phyloP scores from a whole-genome alignment of 2,329 filamentous ascomycete genomes.

The Aureobasidium sp. region DNA sequence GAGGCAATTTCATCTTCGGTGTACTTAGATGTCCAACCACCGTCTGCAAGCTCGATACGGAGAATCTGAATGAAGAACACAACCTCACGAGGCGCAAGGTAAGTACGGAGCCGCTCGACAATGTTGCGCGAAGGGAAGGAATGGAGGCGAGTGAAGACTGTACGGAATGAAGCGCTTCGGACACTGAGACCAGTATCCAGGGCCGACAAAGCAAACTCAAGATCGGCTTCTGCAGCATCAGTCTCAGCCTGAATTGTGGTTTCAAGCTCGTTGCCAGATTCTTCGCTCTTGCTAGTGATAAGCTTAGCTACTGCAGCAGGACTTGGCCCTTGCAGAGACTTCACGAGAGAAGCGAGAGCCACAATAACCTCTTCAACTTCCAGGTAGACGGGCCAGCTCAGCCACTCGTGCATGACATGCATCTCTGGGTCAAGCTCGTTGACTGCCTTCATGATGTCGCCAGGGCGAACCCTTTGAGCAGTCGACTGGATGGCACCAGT shows the following conservation, averaged over 20 bases:
- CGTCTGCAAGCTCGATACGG: conserved; percentile 64
- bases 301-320: conserved; percentile 20
- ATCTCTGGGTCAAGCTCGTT: conserved; percentile 61
- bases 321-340: conserved; percentile 53
- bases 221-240: conserved; percentile 42
- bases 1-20: conserved; percentile 51
- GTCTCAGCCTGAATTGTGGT: conserved; percentile 38
- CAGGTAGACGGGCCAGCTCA: conserved; percentile 56
- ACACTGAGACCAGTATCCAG: conserved; percentile 57
- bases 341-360: conserved; percentile 59
- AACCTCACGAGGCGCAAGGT: conserved; percentile 60
- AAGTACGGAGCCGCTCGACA: conserved; percentile 55
- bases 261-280: neutral
- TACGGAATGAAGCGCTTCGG: conserved; percentile 57
- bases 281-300: conserved; percentile 14
- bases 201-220: conserved; percentile 61
- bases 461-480: conserved; percentile 38
- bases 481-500: conserved; percentile 20
- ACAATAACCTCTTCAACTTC: conserved; percentile 60
- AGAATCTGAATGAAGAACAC: conserved; percentile 65
- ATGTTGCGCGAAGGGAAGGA: conserved; percentile 55
- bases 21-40: conserved; percentile 69
- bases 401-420: conserved; percentile 57
- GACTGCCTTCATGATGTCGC: conserved; percentile 56
- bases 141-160: conserved; percentile 63